phyloP scores from a whole-genome alignment of 257 asterid species.

The Echites panduratus region DNA sequence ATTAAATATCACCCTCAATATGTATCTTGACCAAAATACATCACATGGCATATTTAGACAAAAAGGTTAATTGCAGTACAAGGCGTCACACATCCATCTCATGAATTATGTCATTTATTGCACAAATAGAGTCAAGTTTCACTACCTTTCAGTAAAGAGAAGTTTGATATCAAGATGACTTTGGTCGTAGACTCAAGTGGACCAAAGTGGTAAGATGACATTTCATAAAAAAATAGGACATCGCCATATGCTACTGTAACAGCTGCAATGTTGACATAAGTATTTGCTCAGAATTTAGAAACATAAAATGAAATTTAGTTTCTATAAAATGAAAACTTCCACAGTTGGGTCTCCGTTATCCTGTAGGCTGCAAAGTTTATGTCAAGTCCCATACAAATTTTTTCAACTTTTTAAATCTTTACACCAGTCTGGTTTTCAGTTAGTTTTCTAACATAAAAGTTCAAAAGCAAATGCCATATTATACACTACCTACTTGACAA shows the following conservation, averaged over 20 bases:
- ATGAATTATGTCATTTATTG: not conserved
- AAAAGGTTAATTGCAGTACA: not conserved
- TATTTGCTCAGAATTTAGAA: not conserved
- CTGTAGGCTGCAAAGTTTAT: no score
- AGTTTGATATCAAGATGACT: not conserved
- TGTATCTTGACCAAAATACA: not conserved
- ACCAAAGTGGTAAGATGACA: not conserved
- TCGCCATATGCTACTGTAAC: not conserved
- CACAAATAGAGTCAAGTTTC: not conserved
- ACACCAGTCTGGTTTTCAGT: no score
- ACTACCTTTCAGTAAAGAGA: not conserved
- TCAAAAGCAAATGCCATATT: no score
- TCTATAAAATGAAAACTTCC: no score
- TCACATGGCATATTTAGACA: not conserved
- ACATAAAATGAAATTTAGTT: not conserved
- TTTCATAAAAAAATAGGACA: not conserved
- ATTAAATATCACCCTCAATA: not conserved
- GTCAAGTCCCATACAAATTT: no score
- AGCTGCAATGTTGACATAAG: not conserved
- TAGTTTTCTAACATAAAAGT: no score
- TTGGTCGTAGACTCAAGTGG: not conserved
- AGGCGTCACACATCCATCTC: not conserved
- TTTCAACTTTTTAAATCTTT: no score
- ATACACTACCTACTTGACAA: no score
- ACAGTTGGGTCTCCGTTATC: no score